Conservation (phyloP, 176 grass and related monocot species). For the Themeda triandra region DNA sequence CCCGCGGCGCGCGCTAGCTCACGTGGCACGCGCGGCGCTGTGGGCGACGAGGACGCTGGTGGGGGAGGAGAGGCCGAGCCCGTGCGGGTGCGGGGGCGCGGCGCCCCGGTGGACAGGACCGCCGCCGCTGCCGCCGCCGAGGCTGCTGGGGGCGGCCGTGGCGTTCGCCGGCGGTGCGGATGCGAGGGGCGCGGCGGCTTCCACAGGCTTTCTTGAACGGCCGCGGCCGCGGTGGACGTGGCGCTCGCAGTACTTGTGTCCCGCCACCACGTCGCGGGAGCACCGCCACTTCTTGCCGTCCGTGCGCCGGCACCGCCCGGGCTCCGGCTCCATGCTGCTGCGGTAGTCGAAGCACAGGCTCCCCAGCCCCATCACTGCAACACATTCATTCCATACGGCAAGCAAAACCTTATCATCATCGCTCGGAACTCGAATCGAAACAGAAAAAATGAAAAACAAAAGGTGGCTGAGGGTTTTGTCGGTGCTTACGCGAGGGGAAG, state of each 20-base stretch:
- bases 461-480: too few species aligned
- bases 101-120: not conserved
- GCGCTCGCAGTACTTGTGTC: conserved; percentile 99
- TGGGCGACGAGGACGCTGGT: conserved; percentile 53
- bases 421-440: not conserved
- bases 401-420: not conserved
- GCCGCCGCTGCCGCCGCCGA: not conserved
- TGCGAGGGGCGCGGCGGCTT: conserved; percentile 31
- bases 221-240: conserved; percentile 96
- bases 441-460: not conserved
- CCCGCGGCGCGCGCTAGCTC: not conserved
- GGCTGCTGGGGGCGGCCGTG: not conserved
- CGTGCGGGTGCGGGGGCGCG: conserved; percentile 11
- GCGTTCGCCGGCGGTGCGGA: too few species aligned
- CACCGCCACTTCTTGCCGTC: conserved; percentile 99
- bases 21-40: conserved; percentile 45
- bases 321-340: conserved; percentile 94
- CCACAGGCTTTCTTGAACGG: conserved; percentile 99
- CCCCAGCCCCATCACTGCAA: conserved; percentile 76
- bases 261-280: conserved; percentile 81
- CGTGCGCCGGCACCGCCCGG: conserved; percentile 85
- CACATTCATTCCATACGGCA: not conserved
- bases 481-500: conserved; percentile 70
- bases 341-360: conserved; percentile 96
- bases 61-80: conserved; percentile 61